Evolutionary conservation across 108 stramenopile genomes (phyloP), one percentile per base, ranked within the genome.

Genomic region (Skeletonema tropicum): DNA sequence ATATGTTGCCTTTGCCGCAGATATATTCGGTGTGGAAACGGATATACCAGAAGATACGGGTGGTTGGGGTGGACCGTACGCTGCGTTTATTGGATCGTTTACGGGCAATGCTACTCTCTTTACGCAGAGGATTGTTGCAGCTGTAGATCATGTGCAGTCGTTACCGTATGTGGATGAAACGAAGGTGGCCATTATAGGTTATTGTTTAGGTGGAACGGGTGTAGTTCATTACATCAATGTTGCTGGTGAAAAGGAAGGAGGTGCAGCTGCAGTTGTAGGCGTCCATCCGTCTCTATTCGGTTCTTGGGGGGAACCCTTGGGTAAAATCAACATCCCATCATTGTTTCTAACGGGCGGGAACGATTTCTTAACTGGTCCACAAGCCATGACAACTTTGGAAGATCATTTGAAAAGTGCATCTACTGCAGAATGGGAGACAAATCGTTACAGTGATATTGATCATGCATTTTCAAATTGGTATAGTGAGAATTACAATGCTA

Each of bases 391-490:
- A 12, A 66, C 71, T 13, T 69, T 76, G 58, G 73, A 75, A 59
- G 25, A 71, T 8, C 77, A 83, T 49, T 58, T 71, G 31, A 74
- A 30, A 15, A 66, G 75, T 19, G 71, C 69, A 17, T 55, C 42
- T 36, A 61, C 57, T 38, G 58, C n/a, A 6, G 68, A 73, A 17
- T 86, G 85, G 85, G 77, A 86, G 32, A 86, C 83, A 9, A 81
- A 75, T n/a, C 63, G 85, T 9, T 86, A 86, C 59, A 66, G 70
- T 32, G 73, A 73, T 15, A 79, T 83, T 57, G 70, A 78, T 31
- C 85, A 83, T 41, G 82, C 81, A 3, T 86, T 83, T 36, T 79
- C 80, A 17, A 78, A 79, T 15, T 86, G 71, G 60, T 69, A 59
- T 57, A 15, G n/a, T 17, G 80, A 57, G 15, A 68, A 46, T 30